Conservation (phyloP, 805 yeast species). For the Wickerhamiella slavikovae region DNA sequence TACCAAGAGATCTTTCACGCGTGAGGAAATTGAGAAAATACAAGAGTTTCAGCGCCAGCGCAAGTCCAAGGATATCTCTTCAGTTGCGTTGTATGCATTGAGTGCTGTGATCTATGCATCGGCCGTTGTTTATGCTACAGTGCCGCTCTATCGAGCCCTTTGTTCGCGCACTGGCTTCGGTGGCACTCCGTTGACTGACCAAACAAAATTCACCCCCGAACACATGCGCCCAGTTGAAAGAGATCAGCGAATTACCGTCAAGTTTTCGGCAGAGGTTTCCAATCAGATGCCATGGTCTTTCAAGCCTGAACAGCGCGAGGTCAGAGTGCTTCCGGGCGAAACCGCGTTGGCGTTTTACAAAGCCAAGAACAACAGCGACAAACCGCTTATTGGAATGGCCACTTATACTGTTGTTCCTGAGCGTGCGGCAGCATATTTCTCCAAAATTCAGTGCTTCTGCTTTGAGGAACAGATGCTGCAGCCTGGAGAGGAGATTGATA, state of each 20-base stretch:
- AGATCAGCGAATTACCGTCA: conserved; percentile 57
- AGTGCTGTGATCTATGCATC: conserved; percentile 10
- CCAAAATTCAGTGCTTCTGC: conserved; percentile 94
- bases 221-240: conserved; percentile 75
- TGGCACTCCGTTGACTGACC: conserved; percentile 84
- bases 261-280: conserved; percentile 82
- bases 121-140: conserved; percentile 70
- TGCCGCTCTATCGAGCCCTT: conserved; percentile 75
- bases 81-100: conserved; percentile 12
- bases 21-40: conserved; percentile 1
- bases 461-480: conserved; percentile 86
- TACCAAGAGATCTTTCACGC: no score
- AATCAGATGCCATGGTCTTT: conserved; percentile 87
- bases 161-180: conserved; percentile 95
- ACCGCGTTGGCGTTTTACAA: conserved; percentile 91
- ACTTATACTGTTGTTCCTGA: conserved; percentile 94
- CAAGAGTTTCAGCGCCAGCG: conserved; percentile 1
- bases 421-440: conserved; percentile 88
- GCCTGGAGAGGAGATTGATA: conserved; percentile 95
- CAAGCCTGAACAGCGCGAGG: conserved; percentile 85
- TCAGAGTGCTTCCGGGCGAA: conserved; percentile 85
- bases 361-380: conserved; percentile 68
- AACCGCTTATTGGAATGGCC: conserved; percentile 95
- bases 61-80: conserved; percentile 5
- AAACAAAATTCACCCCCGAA: conserved; percentile 61